Evolutionary conservation across 345 rosid genomes (phyloP).

Genomic region (thale cress (Arabidopsis thaliana)): DNA sequence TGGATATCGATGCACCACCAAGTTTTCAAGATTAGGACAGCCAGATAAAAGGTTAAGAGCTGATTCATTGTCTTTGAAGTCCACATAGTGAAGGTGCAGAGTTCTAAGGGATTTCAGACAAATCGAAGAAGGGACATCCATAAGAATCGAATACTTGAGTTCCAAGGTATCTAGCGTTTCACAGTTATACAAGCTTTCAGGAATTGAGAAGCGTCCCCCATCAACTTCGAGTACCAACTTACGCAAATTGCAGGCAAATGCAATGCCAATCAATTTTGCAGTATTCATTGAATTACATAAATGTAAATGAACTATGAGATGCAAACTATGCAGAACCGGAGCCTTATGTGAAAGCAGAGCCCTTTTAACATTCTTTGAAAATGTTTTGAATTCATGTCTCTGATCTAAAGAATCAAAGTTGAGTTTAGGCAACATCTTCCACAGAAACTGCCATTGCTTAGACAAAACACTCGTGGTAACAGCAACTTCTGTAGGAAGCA

Average conservation of each 20-base stretch:
- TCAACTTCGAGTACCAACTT: neutral
- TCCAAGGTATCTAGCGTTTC: neutral
- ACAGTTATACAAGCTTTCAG: neutral
- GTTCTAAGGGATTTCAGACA: neutral
- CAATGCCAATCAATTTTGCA: neutral
- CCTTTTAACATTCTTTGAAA: neutral
- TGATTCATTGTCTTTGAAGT: neutral
- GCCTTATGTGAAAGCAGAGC: neutral
- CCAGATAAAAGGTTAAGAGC: neutral
- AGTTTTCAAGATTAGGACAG: neutral
- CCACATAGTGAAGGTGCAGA: neutral
- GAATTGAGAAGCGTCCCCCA: neutral
- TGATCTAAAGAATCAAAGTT: too few species aligned
- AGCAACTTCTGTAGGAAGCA: neutral
- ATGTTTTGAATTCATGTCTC: too few species aligned
- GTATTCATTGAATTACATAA: neutral
- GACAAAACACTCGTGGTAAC: neutral
- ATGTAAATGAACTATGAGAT: neutral
- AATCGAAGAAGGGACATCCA: neutral
- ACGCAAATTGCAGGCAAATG: neutral
- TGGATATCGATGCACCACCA: neutral
- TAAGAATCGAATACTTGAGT: neutral
- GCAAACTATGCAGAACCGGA: neutral
- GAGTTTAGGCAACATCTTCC: neutral
- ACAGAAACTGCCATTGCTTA: neutral